Evolutionary conservation across 2,329 filamentous ascomycete genomes (phyloP).

Genomic region (Onygenales sp.): DNA sequence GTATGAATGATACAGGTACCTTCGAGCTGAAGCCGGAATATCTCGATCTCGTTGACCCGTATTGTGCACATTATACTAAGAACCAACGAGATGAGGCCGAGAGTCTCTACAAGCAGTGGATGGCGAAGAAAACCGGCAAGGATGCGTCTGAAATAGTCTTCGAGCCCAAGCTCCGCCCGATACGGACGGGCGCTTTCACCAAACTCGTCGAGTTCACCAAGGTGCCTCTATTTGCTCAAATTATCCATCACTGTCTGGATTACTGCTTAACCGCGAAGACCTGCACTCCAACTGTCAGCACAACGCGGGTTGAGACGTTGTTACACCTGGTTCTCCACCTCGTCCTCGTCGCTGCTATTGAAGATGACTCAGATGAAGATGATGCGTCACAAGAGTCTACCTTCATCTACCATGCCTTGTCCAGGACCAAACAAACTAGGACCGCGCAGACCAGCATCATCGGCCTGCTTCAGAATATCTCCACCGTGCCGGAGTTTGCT

Average conservation of each 20-base stretch:
- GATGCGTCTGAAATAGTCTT: conserved; percentile 76
- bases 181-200: conserved; percentile 67
- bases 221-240: conserved; percentile 77
- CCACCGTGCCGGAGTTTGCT: conserved; percentile 64
- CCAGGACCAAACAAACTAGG: conserved; percentile 44
- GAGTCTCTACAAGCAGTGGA: conserved; percentile 73
- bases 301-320: conserved; percentile 80
- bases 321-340: conserved; percentile 86
- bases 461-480: conserved; percentile 43
- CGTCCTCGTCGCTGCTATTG: conserved; percentile 66
- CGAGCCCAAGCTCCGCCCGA: conserved; percentile 71
- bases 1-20: conserved; percentile 81
- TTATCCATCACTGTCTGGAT: conserved; percentile 78
- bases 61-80: conserved; percentile 90
- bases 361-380: conserved; percentile 41
- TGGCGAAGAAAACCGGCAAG: conserved; percentile 80
- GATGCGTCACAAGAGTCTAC: conserved; percentile 41
- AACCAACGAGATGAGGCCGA: conserved; percentile 96
- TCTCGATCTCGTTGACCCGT: conserved; percentile 84
- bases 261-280: conserved; percentile 65
- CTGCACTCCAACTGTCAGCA: conserved; percentile 64
- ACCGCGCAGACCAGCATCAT: conserved; percentile 40
- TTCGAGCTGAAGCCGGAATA: conserved; percentile 86
- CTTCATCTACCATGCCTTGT: conserved; percentile 64
- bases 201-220: conserved; percentile 69